phyloP scores from a whole-genome alignment of 2,329 filamentous ascomycete genomes.

The Cladorrhinum sp. region DNA sequence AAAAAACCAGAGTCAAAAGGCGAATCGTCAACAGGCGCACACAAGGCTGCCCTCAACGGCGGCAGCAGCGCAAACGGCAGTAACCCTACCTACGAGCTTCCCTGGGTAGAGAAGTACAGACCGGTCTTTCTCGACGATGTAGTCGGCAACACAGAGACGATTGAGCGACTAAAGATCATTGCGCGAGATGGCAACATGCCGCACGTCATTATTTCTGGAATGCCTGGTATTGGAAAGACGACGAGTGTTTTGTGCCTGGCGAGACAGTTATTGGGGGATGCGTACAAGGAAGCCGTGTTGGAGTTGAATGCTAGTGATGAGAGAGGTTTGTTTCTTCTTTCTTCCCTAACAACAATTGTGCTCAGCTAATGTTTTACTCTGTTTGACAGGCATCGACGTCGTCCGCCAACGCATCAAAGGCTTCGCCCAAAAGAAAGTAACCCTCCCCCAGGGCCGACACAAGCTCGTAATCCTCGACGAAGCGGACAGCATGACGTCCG shows the following conservation, averaged over 20 bases:
- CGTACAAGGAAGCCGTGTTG: constrained; percentile 95
- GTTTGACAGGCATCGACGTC: constrained; percentile 76
- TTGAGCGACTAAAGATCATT: constrained; percentile 96
- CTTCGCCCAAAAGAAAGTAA: constrained; percentile 99
- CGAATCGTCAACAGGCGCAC: constrained; percentile 59
- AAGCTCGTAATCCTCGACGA: constrained; percentile 98
- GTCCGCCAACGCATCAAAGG: constrained; percentile 97
- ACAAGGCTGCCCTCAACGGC: constrained; percentile 51
- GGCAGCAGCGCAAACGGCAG: constrained; percentile 46
- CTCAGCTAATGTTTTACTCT: background rate
- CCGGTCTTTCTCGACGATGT: constrained; percentile 94
- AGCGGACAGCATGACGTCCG: constrained; percentile 96
- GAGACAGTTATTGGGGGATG: constrained; percentile 82
- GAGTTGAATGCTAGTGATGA: constrained; percentile 97
- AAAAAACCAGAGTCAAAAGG: constrained; percentile 53
- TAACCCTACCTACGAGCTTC: constrained; percentile 67
- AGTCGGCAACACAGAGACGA: constrained; percentile 95
- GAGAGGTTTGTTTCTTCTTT: constrained; percentile 53
- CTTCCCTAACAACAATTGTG: background rate
- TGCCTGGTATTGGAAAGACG: constrained; percentile 98
- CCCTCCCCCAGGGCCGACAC: constrained; percentile 82
- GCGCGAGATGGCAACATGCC: constrained; percentile 99
- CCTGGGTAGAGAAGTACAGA: constrained; percentile 97
- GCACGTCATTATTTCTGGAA: constrained; percentile 98
- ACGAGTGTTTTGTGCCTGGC: constrained; percentile 93